These are phyloP conservation scores for Lipomyces mesembrius DNA, from an alignment of 805 yeast genomes.

Conservation along the genomic window DNA sequence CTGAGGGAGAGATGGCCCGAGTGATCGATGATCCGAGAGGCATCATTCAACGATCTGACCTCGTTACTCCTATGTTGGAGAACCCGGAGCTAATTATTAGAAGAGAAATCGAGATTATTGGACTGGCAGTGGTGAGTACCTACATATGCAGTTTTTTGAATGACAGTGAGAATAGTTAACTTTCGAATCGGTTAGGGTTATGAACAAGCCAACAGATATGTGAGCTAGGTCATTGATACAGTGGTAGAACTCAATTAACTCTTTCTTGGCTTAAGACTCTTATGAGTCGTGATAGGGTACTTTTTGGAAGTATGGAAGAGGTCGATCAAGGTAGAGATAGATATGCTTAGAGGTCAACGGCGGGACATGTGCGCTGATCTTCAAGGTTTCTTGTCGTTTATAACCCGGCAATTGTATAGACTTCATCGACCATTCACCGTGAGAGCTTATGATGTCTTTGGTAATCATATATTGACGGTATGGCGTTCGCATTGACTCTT, in stretches of 20 bases:
- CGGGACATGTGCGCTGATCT: not conserved
- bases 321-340: constrained; percentile 63
- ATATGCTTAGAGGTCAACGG: not conserved
- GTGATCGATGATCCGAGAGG: constrained; percentile 23
- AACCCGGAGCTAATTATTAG: constrained; percentile 89
- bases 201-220: constrained; percentile 86
- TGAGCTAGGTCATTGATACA: constrained; percentile 3
- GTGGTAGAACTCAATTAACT: constrained; percentile 5
- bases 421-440: constrained; percentile 75
- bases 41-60: constrained; percentile 49
- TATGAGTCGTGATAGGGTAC: constrained; percentile 72
- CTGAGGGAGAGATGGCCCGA: constrained; percentile 15
- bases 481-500: not conserved
- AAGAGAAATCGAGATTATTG: constrained; percentile 86
- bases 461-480: constrained; percentile 46
- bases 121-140: constrained; percentile 58
- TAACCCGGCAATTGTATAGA: constrained; percentile 82
- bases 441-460: constrained; percentile 45
- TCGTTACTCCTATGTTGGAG: constrained; percentile 62
- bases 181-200: constrained; percentile 56
- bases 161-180: not conserved
- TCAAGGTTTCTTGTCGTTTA: constrained; percentile 54
- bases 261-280: constrained; percentile 47
- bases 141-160: not conserved
- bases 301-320: constrained; percentile 81